Base-by-base conservation (phyloP, 768 basidiomycete genomes). In the Mycena vitilis region DNA sequence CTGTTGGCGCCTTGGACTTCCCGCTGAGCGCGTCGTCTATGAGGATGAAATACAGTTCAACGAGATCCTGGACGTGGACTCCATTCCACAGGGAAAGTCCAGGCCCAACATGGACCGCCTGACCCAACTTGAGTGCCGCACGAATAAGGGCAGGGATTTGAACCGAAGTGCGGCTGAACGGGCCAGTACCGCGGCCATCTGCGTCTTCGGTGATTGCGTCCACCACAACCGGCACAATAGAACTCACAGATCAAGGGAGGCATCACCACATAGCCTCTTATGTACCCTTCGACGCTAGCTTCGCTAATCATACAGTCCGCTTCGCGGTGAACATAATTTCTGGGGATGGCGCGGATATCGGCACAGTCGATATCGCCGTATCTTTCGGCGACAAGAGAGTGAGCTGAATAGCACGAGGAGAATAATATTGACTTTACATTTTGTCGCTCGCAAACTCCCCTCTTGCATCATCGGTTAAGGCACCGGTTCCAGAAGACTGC, bases 11-110 rank as follows among this genome's bases (percentile, higher is more conserved):
- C 23, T 63, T 68, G 4, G 61, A 56, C 0, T 25, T 47, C 0
- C 74, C 73, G 25, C 38, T 69, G 55, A 73, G 64, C 16, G 71
- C 72, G 20, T 75, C 78, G 58, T 80, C 80, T 37, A 80, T 74
- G 20, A 80, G 64, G 15, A 76, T 55, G 48, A 76, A 68, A 65
- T 73, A 79, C 20, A 81, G 65, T 57, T 72, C 42, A 10, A 68
- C 68, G 40, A 72, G 63, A 23, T 72, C 71, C 22, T 72, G 51
- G 2, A 72, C 62, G n/a, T 72, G 68, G 0, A 72, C 71, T 2
- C 65, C 71, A 20, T 72, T 72, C 71, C 71, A 72, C 62, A 72
- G 55, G 13, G 68, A 40, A 4, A 64, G 59, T 1, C 71, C 71
- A 20, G 71, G 60, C 16, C 71, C 71, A 3, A 72, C 65, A 23